A percentile compares a stretch with the other conserved stretches of the same genome.
phyloP scores from a whole-genome alignment of 768 basidiomycete species.

The Phaffia tasmanica region DNA sequence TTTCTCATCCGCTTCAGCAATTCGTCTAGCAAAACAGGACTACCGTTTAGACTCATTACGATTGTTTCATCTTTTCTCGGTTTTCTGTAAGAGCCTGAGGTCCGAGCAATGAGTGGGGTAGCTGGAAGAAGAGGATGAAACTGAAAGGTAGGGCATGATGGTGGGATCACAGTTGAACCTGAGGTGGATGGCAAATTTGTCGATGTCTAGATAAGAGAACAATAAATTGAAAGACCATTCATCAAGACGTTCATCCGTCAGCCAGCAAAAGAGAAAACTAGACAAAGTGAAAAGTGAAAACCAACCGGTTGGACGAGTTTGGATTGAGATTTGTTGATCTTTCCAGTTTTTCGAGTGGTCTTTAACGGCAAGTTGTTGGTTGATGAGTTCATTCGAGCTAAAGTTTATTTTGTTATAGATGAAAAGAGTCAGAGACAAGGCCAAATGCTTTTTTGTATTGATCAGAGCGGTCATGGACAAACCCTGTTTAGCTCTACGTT shows the following conservation, averaged over 20 bases:
- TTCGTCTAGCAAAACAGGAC: conserved; percentile 9
- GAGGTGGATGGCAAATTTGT: not conserved
- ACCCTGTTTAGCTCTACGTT: conserved; percentile 4
- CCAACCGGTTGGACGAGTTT: not conserved
- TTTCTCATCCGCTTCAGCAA: not conserved
- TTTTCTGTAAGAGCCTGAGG: not conserved
- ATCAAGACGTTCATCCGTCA: too few relatives aligned
- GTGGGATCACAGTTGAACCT: not conserved
- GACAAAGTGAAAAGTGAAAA: not conserved
- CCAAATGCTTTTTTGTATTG: not conserved
- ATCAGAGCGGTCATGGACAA: not conserved
- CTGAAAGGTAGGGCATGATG: conserved; percentile 7
- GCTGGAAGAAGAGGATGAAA: conserved; percentile 15
- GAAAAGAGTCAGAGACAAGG: not conserved
- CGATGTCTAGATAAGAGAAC: too few relatives aligned
- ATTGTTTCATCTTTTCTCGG: conserved; percentile 14
- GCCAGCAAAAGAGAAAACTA: too few relatives aligned
- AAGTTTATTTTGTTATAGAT: not conserved
- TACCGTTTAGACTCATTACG: conserved; percentile 19
- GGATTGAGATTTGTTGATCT: not conserved
- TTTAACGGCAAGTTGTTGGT: not conserved
- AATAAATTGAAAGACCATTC: too few relatives aligned
- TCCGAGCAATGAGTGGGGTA: conserved; percentile 4
- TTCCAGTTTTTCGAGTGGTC: not conserved
- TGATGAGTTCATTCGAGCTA: conserved; percentile 8